A percentile compares a stretch with the other conserved stretches of the same genome.
Conservation (phyloP, 441 rosid species). For the Metrosideros polymorpha region DNA sequence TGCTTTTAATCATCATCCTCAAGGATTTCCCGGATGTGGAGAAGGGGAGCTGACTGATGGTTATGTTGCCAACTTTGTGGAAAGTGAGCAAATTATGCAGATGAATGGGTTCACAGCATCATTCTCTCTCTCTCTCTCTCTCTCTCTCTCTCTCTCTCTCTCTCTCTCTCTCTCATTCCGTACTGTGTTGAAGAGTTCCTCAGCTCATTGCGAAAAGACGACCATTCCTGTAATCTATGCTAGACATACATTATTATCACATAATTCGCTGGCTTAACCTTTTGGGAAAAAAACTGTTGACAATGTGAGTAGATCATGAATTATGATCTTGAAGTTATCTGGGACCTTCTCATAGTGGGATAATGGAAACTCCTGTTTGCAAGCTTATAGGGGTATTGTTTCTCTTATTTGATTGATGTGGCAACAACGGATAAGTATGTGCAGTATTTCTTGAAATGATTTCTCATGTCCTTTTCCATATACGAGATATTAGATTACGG, state of each 20-base stretch:
- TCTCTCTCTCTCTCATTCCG: too few species aligned
- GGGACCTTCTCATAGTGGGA: background rate
- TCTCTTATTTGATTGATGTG: background rate
- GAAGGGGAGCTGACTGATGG: slow-evolving; percentile 99
- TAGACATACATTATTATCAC: background rate
- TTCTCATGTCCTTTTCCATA: slow-evolving; percentile 24
- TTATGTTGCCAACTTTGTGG: slow-evolving; percentile 97
- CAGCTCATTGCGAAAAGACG: background rate
- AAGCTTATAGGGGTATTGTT: background rate
- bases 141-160: too few species aligned
- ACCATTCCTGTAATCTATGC: background rate
- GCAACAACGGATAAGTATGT: background rate
- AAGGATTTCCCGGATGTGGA: slow-evolving; percentile 99
- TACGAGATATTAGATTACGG: too few species aligned
- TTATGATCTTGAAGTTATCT: too few species aligned
- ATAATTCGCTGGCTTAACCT: background rate
- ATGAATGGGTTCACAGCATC: slow-evolving; percentile 84
- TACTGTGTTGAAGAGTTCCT: background rate
- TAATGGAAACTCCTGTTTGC: background rate
- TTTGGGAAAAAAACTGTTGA: background rate
- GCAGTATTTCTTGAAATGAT: background rate
- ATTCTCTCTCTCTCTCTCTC: slow-evolving; percentile 16
- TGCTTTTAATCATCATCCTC: slow-evolving; percentile 4
- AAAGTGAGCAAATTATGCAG: slow-evolving; percentile 87
- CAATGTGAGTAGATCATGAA: background rate